Conservation (phyloP, 805 yeast species). For the Hanseniaspora vineae region DNA sequence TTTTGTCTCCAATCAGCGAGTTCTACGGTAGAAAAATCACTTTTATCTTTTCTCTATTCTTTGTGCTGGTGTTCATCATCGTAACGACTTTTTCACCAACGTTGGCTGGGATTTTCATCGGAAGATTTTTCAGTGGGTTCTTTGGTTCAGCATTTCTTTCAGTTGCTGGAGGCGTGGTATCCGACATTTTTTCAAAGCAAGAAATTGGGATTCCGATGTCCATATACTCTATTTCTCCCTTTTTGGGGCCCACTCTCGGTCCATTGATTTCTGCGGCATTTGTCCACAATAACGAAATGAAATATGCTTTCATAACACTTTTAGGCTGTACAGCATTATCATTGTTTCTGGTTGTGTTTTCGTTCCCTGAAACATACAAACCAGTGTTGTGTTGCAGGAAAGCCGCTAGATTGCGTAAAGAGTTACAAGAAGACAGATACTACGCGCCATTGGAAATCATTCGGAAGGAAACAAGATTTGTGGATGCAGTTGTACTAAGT, state of each 20-base stretch:
- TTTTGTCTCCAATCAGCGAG: slow-evolving; percentile 59
- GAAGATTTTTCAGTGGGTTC: slow-evolving; percentile 57
- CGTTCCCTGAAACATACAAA: slow-evolving; percentile 54
- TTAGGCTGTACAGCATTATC: slow-evolving; percentile 50
- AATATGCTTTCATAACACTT: slow-evolving; percentile 60
- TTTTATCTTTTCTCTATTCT: slow-evolving; percentile 43
- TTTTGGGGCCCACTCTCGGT: slow-evolving; percentile 59
- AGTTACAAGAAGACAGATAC: slow-evolving; percentile 41
- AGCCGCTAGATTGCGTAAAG: slow-evolving; percentile 37
- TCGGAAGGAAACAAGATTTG: slow-evolving; percentile 29
- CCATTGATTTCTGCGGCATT: slow-evolving; percentile 51
- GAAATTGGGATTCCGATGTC: slow-evolving; percentile 62
- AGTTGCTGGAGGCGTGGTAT: slow-evolving; percentile 66
- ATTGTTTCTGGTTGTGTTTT: slow-evolving; percentile 30
- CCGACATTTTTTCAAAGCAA: slow-evolving; percentile 52
- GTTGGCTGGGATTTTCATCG: slow-evolving; percentile 49
- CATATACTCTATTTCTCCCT: slow-evolving; percentile 48
- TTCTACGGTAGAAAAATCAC: slow-evolving; percentile 49
- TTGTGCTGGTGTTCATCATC: slow-evolving; percentile 47
- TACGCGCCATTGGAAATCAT: slow-evolving; percentile 27
- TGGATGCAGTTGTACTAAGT: slow-evolving; percentile 30
- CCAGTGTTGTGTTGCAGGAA: slow-evolving; percentile 39
- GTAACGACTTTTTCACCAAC: slow-evolving; percentile 44
- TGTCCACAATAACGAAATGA: slow-evolving; percentile 37
- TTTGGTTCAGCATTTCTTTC: slow-evolving; percentile 66